These are phyloP conservation scores for Globisporangium spiculum DNA, from an alignment of 352 stramenopile species.

Conservation along the genomic window DNA sequence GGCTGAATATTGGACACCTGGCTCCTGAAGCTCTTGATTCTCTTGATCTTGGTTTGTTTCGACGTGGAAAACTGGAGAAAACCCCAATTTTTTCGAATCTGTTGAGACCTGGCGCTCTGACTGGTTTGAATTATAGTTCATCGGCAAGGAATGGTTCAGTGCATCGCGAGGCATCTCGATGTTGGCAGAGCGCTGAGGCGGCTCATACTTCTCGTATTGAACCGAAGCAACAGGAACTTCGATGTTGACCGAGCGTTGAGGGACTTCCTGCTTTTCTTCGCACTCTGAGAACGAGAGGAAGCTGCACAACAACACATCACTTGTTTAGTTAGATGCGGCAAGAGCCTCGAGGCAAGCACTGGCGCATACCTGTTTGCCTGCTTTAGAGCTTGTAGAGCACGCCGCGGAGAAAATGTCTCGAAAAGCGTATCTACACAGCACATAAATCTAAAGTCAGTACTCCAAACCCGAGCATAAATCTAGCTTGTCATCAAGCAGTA, in stretches of 20 bases:
- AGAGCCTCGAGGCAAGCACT: background rate
- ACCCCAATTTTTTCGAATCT: background rate
- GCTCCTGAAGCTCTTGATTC: background rate
- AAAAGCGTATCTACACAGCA: conserved; percentile 39
- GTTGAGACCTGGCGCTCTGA: background rate
- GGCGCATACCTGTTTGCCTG: conserved; percentile 39
- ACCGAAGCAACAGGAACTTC: conserved; percentile 1
- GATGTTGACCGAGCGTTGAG: conserved; percentile 4
- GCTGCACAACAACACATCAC: background rate
- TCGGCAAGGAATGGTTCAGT: background rate
- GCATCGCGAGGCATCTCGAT: background rate
- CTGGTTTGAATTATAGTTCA: background rate
- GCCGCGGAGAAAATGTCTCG: conserved; percentile 60
- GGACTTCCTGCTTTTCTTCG: background rate
- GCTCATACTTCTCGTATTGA: background rate
- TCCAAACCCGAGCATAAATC: background rate
- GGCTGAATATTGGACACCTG: background rate
- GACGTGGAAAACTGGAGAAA: background rate
- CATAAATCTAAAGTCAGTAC: background rate
- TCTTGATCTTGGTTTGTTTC: background rate
- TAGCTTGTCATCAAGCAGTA: background rate
- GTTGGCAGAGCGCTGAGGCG: background rate
- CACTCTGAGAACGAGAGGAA: conserved; percentile 12
- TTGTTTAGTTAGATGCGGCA: background rate
- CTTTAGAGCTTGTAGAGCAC: conserved; percentile 36